Evolutionary conservation across 352 stramenopile genomes (phyloP).

Genomic region (Phytophthora palmivora): DNA sequence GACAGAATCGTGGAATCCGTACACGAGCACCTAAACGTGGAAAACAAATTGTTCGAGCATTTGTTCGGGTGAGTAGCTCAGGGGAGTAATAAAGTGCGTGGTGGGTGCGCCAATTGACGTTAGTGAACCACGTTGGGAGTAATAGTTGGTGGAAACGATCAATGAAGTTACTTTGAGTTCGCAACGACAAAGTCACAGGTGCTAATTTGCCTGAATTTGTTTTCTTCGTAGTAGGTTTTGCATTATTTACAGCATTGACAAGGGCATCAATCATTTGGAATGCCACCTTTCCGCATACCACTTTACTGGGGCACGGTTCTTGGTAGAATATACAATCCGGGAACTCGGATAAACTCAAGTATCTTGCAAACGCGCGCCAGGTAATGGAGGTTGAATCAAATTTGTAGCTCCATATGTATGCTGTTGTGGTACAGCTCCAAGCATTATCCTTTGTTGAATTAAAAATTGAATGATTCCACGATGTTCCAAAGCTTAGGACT

Average conservation of each 20-base stretch:
- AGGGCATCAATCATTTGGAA: slow-evolving; percentile 43
- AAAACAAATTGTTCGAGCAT: slow-evolving; percentile 30
- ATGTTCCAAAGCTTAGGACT: slow-evolving; percentile 31
- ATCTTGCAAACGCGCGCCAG: slow-evolving; percentile 37
- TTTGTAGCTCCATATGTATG: slow-evolving; percentile 47
- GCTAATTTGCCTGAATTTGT: background rate
- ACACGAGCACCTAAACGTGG: background rate
- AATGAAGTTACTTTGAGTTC: slow-evolving; percentile 34
- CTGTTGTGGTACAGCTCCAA: background rate
- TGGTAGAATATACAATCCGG: slow-evolving; percentile 35
- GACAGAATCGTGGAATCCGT: slow-evolving; percentile 19
- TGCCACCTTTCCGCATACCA: slow-evolving; percentile 17
- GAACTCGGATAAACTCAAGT: slow-evolving; percentile 25
- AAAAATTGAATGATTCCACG: slow-evolving; percentile 43
- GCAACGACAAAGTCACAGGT: slow-evolving; percentile 15
- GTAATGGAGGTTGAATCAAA: slow-evolving; percentile 45
- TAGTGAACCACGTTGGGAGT: slow-evolving; percentile 40
- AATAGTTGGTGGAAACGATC: slow-evolving; percentile 54
- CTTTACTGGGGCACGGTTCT: slow-evolving; percentile 4
- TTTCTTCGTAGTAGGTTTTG: background rate
- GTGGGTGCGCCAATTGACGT: slow-evolving; percentile 36
- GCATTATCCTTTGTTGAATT: slow-evolving; percentile 14
- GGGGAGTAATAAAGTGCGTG: slow-evolving; percentile 43
- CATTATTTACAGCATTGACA: slow-evolving; percentile 14
- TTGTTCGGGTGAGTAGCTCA: slow-evolving; percentile 2